Evolutionary conservation across 371 early-diverging fungal genomes (phyloP), one percentile per base, ranked within the genome.

Genomic region (Mortierella sp.): DNA sequence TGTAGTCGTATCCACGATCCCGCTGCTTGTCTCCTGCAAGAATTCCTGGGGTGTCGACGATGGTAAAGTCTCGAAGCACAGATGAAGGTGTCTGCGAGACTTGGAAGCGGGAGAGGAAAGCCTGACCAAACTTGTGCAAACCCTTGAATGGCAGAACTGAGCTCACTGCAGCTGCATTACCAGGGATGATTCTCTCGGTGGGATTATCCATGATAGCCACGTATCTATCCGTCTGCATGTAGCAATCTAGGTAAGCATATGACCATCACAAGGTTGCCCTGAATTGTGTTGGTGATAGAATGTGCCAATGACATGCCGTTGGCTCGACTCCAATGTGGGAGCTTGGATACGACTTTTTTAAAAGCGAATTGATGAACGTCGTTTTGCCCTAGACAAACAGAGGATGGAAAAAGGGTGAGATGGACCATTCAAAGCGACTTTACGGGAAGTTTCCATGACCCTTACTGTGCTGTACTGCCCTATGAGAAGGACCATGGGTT

Each of bases 11-110:
- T 1, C 91, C 89, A 62, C 95, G 90, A 37, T 91, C 91, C 0
- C 86, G 81, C 70, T 95, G 95, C 66, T 95, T 94, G 60, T 92
- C 92, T 2, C 95, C 95, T 3, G 93, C 90, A n/a, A 95, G 76
- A 63, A 95, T 92, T 27, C 96, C 96, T 0, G 96, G 96, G 8
- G 94, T 93, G 76, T 95, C 96, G 54, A 95, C 88, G 37, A 95
- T 78, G 22, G 93, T 92, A 85, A 95, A 83, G 58, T 92, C 89
- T 49, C 91, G 86, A 41, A 95, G 80, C 27, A 91, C 73, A 1
- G 94, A 83, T 10, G 87, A 86, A 60, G 83, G 82, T 29, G 90
- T 81, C 78, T 93, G 90, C 0, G 95, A 91, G 21, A 95, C 94
- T 78, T 95, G 95, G 71, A 95, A 95, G 29, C 93, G 86, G 1